Evolutionary conservation across 129 eudicot species (phyloP).

Genomic region (Arctium minus): DNA sequence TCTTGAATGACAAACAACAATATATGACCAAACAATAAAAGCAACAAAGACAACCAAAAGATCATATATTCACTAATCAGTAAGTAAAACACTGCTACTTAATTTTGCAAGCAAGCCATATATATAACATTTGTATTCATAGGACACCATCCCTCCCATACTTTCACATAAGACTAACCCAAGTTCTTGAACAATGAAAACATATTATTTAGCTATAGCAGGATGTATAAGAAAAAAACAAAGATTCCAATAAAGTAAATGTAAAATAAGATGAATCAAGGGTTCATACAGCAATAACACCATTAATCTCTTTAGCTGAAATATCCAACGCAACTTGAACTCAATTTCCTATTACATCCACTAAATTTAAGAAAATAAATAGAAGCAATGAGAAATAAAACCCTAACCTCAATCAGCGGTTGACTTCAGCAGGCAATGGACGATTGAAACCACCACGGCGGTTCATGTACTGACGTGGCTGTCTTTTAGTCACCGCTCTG

Average conservation of each 20-base stretch:
- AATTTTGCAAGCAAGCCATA: background rate
- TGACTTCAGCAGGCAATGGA: slow-evolving; percentile 86
- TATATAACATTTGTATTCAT: background rate
- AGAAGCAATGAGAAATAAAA: slow-evolving; percentile 6
- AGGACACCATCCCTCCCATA: background rate
- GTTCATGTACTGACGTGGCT: slow-evolving; percentile 96
- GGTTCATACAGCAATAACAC: background rate
- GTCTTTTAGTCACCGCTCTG: slow-evolving; percentile 83
- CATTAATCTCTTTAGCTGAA: background rate
- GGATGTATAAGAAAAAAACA: background rate
- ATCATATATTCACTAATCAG: background rate
- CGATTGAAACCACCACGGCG: slow-evolving; percentile 96
- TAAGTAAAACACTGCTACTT: background rate
- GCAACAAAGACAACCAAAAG: background rate
- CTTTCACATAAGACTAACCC: background rate
- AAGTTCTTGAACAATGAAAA: background rate
- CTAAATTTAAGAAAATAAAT: background rate
- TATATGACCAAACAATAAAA: background rate
- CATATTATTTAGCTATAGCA: background rate
- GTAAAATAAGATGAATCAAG: background rate
- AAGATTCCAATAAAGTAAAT: background rate
- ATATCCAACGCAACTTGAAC: background rate
- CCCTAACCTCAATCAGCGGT: slow-evolving; percentile 69
- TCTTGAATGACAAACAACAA: background rate
- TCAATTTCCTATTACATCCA: background rate